Conservation (phyloP, 164 flowering plant genomes). For the Cinnamomum chago region DNA sequence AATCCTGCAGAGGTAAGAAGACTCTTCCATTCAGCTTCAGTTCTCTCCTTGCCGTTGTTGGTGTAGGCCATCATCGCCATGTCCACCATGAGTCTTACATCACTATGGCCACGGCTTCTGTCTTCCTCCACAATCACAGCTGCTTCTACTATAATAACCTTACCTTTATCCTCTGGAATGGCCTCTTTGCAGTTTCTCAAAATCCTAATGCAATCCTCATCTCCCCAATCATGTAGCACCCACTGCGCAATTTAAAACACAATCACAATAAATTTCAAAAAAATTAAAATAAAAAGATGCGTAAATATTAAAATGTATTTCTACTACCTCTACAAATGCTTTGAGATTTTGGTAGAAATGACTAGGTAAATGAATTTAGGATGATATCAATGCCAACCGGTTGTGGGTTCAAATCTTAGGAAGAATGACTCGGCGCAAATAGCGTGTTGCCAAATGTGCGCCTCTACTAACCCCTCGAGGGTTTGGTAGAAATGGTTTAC, state of each 20-base stretch:
- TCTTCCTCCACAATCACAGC: conserved; percentile 35
- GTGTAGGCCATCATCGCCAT: conserved; percentile 50
- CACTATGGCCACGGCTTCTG: conserved; percentile 14
- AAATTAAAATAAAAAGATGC: too few species aligned
- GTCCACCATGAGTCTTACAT: conserved; percentile 45
- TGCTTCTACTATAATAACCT: conserved; percentile 57
- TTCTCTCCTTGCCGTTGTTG: conserved; percentile 11
- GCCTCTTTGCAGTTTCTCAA: conserved; percentile 55
- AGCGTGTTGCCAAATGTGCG: too few species aligned
- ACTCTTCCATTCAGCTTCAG: conserved; percentile 12
- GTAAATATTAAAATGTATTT: too few species aligned
- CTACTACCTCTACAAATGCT: too few species aligned
- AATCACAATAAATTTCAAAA: neutral
- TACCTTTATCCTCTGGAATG: conserved; percentile 38
- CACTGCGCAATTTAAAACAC: conserved; percentile 25
- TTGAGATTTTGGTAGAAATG: too few species aligned
- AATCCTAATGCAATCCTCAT: conserved; percentile 55
- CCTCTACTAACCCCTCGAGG: too few species aligned
- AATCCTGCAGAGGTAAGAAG: conserved; percentile 8
- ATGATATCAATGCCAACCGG: too few species aligned
- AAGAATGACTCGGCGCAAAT: too few species aligned
- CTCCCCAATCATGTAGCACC: conserved; percentile 73
- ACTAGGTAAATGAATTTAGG: too few species aligned
- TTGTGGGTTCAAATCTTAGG: too few species aligned
- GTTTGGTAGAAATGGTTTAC: too few species aligned